These are phyloP conservation scores for Hippophae gyantsensis DNA, from an alignment of 306 rosid genomes.

Conservation along the genomic window DNA sequence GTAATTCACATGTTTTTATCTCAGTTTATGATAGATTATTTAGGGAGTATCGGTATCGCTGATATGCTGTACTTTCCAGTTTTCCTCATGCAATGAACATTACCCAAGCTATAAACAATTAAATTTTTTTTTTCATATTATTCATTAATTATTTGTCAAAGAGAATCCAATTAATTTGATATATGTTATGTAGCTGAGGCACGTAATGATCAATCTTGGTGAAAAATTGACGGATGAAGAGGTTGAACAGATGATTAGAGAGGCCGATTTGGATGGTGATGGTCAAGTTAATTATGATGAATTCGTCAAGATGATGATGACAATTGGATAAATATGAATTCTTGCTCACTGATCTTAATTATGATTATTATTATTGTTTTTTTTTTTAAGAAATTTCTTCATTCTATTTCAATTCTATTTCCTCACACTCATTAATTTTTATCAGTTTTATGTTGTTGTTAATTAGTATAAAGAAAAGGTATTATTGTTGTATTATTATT, in stretches of 20 bases:
- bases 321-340: conserved; percentile 41
- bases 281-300: conserved; percentile 91
- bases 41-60: conserved; percentile 20
- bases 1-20: conserved; percentile 14
- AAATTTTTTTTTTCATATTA: neutral
- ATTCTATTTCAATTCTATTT: no score
- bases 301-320: conserved; percentile 83
- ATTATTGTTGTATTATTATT: no score
- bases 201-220: conserved; percentile 88
- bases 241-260: conserved; percentile 86
- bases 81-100: conserved; percentile 37
- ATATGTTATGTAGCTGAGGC: conserved; percentile 55
- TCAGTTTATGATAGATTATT: neutral
- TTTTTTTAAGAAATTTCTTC: no score
- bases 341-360: no score
- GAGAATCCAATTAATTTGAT: conserved; percentile 10
- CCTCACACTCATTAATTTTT: no score
- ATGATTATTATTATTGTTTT: no score
- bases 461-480: no score
- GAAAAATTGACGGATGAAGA: conserved; percentile 85
- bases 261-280: conserved; percentile 95
- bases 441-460: no score
- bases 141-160: neutral
- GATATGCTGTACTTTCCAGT: conserved; percentile 29
- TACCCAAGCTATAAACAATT: neutral